Conservation (phyloP, 2,329 filamentous ascomycete species). For the Trichoderma asperellum region DNA sequence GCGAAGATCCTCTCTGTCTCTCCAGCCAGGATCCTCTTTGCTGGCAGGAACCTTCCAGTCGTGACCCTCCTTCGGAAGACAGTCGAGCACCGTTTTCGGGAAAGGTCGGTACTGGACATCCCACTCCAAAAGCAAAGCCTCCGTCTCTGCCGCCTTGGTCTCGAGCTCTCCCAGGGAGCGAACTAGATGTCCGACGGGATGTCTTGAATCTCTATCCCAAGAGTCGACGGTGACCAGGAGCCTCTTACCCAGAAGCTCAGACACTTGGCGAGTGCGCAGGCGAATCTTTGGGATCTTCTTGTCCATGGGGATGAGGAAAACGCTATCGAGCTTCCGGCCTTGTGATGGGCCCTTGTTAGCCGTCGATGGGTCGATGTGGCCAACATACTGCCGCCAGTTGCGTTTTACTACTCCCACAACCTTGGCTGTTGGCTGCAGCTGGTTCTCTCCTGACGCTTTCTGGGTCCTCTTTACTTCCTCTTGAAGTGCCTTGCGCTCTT, state of each 20-base stretch:
- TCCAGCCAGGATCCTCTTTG: slow-evolving; percentile 83
- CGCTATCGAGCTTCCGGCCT: slow-evolving; percentile 83
- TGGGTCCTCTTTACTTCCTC: slow-evolving; percentile 90
- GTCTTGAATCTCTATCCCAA: slow-evolving; percentile 91
- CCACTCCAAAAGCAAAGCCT: slow-evolving; percentile 90
- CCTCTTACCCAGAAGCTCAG: slow-evolving; percentile 86
- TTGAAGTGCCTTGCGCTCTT: slow-evolving; percentile 82
- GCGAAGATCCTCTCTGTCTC: slow-evolving; percentile 79
- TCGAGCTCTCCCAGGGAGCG: slow-evolving; percentile 91
- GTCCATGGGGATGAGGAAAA: slow-evolving; percentile 97
- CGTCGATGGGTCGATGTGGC: slow-evolving; percentile 88
- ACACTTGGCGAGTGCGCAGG: slow-evolving; percentile 86
- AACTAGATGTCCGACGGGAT: slow-evolving; percentile 92
- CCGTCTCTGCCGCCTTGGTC: slow-evolving; percentile 96
- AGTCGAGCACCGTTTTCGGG: slow-evolving; percentile 92
- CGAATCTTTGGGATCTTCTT: slow-evolving; percentile 97
- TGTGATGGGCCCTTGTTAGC: slow-evolving; percentile 72
- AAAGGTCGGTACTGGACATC: slow-evolving; percentile 98
- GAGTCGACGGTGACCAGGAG: slow-evolving; percentile 91
- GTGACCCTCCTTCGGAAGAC: slow-evolving; percentile 86
- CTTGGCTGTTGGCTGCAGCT: slow-evolving; percentile 85
- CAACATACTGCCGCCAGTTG: slow-evolving; percentile 98
- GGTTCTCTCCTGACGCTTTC: slow-evolving; percentile 72
- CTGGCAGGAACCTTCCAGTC: slow-evolving; percentile 89
- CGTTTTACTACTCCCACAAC: slow-evolving; percentile 92